Evolutionary conservation across 345 rosid genomes (phyloP).

Genomic region (Streptanthus diversifolius): DNA sequence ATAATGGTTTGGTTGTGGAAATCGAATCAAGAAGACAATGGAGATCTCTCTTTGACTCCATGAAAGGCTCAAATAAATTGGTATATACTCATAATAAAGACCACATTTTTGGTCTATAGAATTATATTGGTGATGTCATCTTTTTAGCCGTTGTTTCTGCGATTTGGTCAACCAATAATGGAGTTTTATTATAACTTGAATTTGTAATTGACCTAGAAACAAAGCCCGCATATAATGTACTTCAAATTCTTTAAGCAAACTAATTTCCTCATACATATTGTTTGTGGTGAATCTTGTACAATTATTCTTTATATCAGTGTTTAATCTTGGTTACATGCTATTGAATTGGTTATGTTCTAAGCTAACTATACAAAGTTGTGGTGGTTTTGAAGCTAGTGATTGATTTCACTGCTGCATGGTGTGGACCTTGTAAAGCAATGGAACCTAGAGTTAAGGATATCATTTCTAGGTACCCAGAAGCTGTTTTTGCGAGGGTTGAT

Average conservation of each 20-base stretch:
- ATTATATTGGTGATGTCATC: not conserved
- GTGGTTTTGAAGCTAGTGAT: slow-evolving; percentile 55
- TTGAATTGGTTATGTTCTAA: not conserved
- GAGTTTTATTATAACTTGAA: too few species aligned
- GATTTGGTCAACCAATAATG: too few species aligned
- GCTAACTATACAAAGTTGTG: not conserved
- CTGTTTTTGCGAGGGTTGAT: slow-evolving; percentile 63
- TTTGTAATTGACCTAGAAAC: too few species aligned
- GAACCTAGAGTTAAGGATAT: slow-evolving; percentile 52
- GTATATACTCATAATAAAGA: slow-evolving; percentile 25
- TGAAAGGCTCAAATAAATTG: slow-evolving; percentile 55
- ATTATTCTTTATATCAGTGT: not conserved
- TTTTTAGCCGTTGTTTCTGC: too few species aligned
- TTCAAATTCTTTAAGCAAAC: not conserved
- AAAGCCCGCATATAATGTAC: not conserved
- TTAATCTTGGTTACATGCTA: not conserved
- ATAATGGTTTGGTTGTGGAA: slow-evolving; percentile 32
- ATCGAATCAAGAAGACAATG: slow-evolving; percentile 55
- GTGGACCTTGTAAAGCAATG: slow-evolving; percentile 69
- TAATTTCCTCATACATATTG: not conserved
- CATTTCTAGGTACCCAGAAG: slow-evolving; percentile 47
- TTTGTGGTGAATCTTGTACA: not conserved
- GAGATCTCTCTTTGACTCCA: slow-evolving; percentile 56
- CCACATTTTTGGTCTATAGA: not conserved
- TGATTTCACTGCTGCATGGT: slow-evolving; percentile 78